Evolutionary conservation across 306 rosid species (phyloP).

Genomic region (Dryas drummondii): DNA sequence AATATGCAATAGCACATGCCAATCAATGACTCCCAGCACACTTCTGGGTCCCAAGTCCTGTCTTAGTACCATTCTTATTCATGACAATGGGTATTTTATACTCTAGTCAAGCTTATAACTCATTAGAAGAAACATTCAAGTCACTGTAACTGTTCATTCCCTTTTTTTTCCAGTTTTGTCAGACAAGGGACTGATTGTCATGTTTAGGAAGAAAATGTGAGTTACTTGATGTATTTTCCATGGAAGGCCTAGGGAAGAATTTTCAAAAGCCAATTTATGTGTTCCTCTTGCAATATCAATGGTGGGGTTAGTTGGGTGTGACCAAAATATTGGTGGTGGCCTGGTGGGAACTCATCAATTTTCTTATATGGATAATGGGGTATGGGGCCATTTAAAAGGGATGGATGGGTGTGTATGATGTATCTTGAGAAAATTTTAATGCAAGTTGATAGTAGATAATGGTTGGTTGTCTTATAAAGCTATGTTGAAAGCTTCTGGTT

Average conservation of each 20-base stretch:
- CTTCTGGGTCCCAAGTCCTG: slow-evolving; percentile 18
- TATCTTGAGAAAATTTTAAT: slow-evolving; percentile 43
- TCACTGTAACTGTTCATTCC: slow-evolving; percentile 35
- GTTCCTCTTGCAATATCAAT: slow-evolving; percentile 36
- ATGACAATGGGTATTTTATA: slow-evolving; percentile 29
- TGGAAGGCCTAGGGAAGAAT: slow-evolving; percentile 36
- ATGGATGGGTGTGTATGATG: slow-evolving; percentile 44
- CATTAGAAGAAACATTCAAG: slow-evolving; percentile 31
- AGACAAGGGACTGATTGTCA: slow-evolving; percentile 41
- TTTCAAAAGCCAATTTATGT: slow-evolving; percentile 45
- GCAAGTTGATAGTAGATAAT: slow-evolving; percentile 56
- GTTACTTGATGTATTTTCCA: slow-evolving; percentile 39
- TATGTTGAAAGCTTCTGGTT: slow-evolving; percentile 51
- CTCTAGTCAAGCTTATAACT: slow-evolving; percentile 28
- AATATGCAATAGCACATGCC: slow-evolving; percentile 18
- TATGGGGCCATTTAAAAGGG: slow-evolving; percentile 51
- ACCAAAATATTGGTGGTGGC: slow-evolving; percentile 43
- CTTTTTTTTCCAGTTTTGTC: slow-evolving; percentile 29
- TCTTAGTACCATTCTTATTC: slow-evolving; percentile 22
- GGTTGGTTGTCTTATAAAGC: slow-evolving; percentile 49
- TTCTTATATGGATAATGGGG: slow-evolving; percentile 49
- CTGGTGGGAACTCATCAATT: slow-evolving; percentile 32
- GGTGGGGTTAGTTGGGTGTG: slow-evolving; percentile 62
- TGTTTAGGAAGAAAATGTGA: slow-evolving; percentile 15
- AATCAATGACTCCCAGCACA: neutral